phyloP scores from a whole-genome alignment of 2,329 filamentous ascomycete genomes.

The Colletotrichum spinosum region DNA sequence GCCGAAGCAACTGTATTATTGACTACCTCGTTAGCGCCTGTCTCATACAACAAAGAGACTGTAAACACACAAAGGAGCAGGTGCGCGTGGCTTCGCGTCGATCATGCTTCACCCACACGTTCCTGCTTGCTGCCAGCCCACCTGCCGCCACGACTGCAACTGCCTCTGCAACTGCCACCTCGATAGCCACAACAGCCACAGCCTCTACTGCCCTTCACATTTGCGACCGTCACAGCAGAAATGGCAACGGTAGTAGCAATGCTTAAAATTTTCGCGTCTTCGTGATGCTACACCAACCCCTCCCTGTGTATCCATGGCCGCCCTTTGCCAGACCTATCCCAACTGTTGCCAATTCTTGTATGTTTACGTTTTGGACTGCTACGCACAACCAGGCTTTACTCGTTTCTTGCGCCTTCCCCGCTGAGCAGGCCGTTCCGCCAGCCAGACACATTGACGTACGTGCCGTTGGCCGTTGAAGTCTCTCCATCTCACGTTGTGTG shows the following conservation, averaged over 20 bases:
- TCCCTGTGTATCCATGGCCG: no score
- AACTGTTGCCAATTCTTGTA: no score
- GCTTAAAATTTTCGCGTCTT: no score
- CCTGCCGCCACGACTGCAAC: constrained; percentile 30
- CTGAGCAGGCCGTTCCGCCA: no score
- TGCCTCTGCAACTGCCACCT: constrained; percentile 14
- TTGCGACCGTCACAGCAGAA: no score
- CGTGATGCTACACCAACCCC: no score
- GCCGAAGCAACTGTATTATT: constrained; percentile 17
- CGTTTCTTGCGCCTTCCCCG: no score
- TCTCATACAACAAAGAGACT: constrained; percentile 2
- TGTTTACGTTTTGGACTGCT: constrained; percentile 1
- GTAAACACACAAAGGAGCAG: constrained; percentile 27
- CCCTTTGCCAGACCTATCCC: no score
- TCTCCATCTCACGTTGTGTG: background rate
- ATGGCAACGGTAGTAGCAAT: no score
- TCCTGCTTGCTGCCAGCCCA: constrained; percentile 20
- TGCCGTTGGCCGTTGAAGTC: no score
- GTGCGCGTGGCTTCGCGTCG: constrained; percentile 2
- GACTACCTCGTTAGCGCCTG: constrained; percentile 3
- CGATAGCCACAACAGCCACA: background rate
- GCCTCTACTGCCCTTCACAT: background rate
- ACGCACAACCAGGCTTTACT: background rate
- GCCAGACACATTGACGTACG: no score
- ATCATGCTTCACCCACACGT: background rate